Evolutionary conservation across 1,139 yeast genomes (phyloP), one percentile per base, ranked within the genome.

Genomic region (Suhomyces anneliseae): DNA sequence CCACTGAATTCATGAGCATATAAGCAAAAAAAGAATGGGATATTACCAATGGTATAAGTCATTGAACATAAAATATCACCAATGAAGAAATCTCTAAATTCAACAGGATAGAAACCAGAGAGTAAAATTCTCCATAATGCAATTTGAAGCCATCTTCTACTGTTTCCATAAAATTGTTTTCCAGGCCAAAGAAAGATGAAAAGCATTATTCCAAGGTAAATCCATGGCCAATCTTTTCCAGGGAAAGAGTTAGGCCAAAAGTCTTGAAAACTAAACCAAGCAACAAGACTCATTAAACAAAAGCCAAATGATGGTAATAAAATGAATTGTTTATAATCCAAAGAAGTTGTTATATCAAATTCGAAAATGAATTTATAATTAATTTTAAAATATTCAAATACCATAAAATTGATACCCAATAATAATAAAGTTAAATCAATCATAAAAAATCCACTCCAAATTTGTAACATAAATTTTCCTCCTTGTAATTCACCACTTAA

Each of bases 291-390:
- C 42, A 88, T 68, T 7, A 82, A 54, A 37, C 83, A 78, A 44
- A 87, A 68, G 14, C 81, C 73, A 11, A 83, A 58, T 0, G 89
- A 69, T 0, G 96, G 89, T 19, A 89, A 56, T 12, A 85, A 72
- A 43, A 84, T 71, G 56, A 72, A 85, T 61, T 90, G 89, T 47
- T 79, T 76, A 56, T 71, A 83, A 57, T 87, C 83, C 41, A 90
- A 66, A n/a, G 86, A 83, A 24, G 84, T 79, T 33, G 85, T 78
- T 42, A 85, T 80, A 58, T 89, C 83, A 55, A 90, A 86, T 67
- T 93, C 99, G 70, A 93, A 92, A 52, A 93, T 90, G 60, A 93
- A 92, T 58, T 87, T 87, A 64, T 93, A 93, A 64, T 92, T 93
- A 59, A 93, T 86, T 59, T 87, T 87, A 66, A 71, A 85, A 43